phyloP scores from a whole-genome alignment of 2,329 filamentous ascomycete species.

The Ascochyta lentis region DNA sequence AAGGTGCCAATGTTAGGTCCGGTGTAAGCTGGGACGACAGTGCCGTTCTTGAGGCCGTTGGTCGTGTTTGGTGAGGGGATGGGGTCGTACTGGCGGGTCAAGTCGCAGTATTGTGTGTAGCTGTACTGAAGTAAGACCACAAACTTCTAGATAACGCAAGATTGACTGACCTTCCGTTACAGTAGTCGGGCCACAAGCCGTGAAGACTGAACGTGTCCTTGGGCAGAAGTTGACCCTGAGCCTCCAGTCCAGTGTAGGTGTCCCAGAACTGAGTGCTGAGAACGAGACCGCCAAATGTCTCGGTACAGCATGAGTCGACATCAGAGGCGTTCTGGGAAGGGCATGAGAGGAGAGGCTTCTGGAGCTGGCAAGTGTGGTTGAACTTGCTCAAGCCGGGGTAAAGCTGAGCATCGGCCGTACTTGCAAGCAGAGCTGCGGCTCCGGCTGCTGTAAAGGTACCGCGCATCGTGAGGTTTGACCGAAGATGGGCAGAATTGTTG shows the following conservation, averaged over 20 bases:
- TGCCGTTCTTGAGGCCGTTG: slow-evolving; percentile 60
- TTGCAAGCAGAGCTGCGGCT: slow-evolving; percentile 27
- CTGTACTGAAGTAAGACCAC: not conserved
- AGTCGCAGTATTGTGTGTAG: slow-evolving; percentile 72
- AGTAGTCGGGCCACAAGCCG: slow-evolving; percentile 54
- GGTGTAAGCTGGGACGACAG: slow-evolving; percentile 62
- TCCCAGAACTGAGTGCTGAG: slow-evolving; percentile 70
- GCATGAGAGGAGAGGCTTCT: slow-evolving; percentile 43
- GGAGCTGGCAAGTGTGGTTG: slow-evolving; percentile 65
- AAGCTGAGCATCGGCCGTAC: slow-evolving; percentile 46
- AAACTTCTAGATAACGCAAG: not conserved
- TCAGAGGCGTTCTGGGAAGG: slow-evolving; percentile 37
- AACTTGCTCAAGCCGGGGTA: slow-evolving; percentile 56
- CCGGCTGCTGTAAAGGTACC: slow-evolving; percentile 20
- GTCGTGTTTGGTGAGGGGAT: slow-evolving; percentile 68
- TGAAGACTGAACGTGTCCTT: slow-evolving; percentile 65
- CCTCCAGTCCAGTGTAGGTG: slow-evolving; percentile 67
- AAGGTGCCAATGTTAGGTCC: slow-evolving; percentile 66
- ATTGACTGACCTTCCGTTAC: slow-evolving; percentile 64
- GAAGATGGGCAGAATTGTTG: slow-evolving; percentile 4
- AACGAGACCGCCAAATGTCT: slow-evolving; percentile 69
- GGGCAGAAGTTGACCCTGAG: slow-evolving; percentile 64
- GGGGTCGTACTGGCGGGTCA: slow-evolving; percentile 70
- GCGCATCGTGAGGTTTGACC: slow-evolving; percentile 30
- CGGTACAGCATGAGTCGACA: slow-evolving; percentile 68